Evolutionary conservation across 2,329 filamentous ascomycete species (phyloP).

Genomic region (Davidsoniella virescens): DNA sequence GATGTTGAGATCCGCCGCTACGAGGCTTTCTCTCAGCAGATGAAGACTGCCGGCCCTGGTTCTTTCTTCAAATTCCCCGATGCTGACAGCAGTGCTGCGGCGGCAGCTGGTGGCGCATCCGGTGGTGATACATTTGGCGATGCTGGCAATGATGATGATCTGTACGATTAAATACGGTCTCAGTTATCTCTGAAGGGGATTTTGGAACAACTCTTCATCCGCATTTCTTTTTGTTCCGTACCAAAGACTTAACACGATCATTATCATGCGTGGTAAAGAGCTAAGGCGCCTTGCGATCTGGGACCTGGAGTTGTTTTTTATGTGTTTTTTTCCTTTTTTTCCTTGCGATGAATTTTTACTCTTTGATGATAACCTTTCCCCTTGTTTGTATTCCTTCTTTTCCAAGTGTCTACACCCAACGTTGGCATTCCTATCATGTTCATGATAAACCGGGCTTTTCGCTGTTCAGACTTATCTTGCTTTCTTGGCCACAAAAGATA

Average conservation of each 20-base stretch:
- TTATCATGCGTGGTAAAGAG: background rate
- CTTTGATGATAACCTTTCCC: background rate
- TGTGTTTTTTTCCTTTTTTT: conserved; percentile 1
- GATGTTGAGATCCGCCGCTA: conserved; percentile 97
- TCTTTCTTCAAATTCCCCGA: conserved; percentile 96
- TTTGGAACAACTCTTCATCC: conserved; percentile 1
- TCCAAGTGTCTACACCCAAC: background rate
- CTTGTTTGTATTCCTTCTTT: conserved; percentile 6
- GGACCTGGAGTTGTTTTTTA: conserved; percentile 10
- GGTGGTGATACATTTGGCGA: conserved; percentile 56
- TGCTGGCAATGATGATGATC: conserved; percentile 85
- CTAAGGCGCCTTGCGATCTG: conserved; percentile 8
- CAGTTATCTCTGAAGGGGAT: background rate
- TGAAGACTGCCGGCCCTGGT: conserved; percentile 94
- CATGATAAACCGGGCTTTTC: too few species aligned
- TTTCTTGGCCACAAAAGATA: too few species aligned
- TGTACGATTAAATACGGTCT: conserved; percentile 50
- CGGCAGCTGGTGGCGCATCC: conserved; percentile 40
- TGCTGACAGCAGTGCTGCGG: conserved; percentile 42
- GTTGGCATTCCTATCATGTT: too few species aligned
- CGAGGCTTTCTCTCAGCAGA: conserved; percentile 94
- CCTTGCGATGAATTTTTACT: conserved; percentile 1
- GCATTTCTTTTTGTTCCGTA: background rate
- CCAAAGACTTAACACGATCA: too few species aligned
- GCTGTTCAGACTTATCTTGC: too few species aligned